Evolutionary conservation across 192 early-diverging fungal genomes (phyloP).

Genomic region (Coemansia sp.): DNA sequence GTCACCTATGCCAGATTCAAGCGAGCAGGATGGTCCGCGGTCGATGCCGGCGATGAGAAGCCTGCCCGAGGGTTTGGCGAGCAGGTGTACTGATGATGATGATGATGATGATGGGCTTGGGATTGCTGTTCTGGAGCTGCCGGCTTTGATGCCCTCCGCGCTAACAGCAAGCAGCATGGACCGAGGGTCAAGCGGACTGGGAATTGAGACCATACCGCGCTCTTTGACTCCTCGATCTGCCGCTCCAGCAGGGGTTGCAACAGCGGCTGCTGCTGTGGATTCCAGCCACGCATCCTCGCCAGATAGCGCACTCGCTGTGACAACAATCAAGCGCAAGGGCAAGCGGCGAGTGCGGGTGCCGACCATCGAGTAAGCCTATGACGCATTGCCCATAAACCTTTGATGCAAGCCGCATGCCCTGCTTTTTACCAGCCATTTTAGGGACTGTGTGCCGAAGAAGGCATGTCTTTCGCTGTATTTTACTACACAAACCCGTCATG

Average conservation of each 20-base stretch:
- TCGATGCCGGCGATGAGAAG: background rate
- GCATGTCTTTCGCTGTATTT: background rate
- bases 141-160: background rate
- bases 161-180: background rate
- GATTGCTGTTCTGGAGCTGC: background rate
- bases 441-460: background rate
- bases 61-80: background rate
- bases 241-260: background rate
- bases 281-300: background rate
- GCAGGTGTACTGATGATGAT: background rate
- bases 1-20: background rate
- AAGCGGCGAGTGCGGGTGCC: constrained; percentile 51
- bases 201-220: background rate
- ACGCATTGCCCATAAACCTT: background rate
- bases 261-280: background rate
- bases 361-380: constrained; percentile 20
- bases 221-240: background rate
- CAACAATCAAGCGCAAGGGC: constrained; percentile 45
- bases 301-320: background rate
- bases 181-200: background rate
- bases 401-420: background rate
- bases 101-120: background rate
- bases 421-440: background rate
- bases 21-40: background rate
- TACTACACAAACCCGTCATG: background rate